Conservation (phyloP, 768 basidiomycete genomes). For the Strobilomyces echinocephalus region DNA sequence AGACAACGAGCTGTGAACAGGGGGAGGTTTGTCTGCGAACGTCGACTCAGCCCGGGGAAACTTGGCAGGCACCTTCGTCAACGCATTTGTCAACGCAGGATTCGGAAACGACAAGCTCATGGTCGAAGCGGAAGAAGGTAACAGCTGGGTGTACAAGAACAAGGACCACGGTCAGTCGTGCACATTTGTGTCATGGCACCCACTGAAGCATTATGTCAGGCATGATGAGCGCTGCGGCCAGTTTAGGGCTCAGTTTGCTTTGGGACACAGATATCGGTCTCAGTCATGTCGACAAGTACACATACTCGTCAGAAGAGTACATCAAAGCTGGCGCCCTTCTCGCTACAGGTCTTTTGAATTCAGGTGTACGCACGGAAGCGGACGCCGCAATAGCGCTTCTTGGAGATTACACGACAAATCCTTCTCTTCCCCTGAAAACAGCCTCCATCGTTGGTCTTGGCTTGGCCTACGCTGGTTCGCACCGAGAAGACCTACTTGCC, state of each 20-base stretch:
- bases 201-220: constrained; percentile 38
- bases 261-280: constrained; percentile 97
- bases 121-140: constrained; percentile 94
- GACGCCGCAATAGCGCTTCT: constrained; percentile 89
- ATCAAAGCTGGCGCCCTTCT: constrained; percentile 98
- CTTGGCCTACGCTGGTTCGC: constrained; percentile 91
- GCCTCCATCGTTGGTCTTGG: constrained; percentile 83
- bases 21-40: constrained; percentile 62
- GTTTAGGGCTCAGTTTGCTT: constrained; percentile 84
- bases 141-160: constrained; percentile 99
- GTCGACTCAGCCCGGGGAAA: constrained; percentile 94
- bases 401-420: constrained; percentile 84
- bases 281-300: constrained; percentile 94
- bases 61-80: constrained; percentile 94
- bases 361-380: constrained; percentile 75
- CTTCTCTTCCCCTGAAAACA: constrained; percentile 76
- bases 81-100: constrained; percentile 97
- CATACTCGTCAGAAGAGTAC: constrained; percentile 91
- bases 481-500: constrained; percentile 76
- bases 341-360: constrained; percentile 88
- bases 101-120: constrained; percentile 99
- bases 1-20: constrained; percentile 30
- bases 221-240: constrained; percentile 96
- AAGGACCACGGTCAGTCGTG: constrained; percentile 80
- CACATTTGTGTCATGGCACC: background rate